Evolutionary conservation across 2,329 filamentous ascomycete genomes (phyloP), one percentile per base, ranked within the genome.

Genomic region (Colletotrichum sp.): DNA sequence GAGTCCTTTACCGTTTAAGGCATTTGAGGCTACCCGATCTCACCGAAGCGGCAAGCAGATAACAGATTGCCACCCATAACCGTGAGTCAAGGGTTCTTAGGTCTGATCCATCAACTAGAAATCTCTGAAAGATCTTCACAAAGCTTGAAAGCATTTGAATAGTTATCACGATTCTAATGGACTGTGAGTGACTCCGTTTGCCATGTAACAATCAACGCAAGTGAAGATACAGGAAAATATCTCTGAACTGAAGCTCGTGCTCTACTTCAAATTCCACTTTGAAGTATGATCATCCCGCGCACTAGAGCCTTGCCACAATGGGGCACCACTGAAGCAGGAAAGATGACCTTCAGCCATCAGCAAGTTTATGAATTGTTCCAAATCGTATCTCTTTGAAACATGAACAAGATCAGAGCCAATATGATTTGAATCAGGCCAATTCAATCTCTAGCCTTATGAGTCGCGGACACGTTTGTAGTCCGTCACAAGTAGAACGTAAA

Each of bases 41-140:
- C 16, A 43, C 36, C 16, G 16, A 43, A 43, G 16, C 36, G 2
- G 36, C 36, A 0, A 18, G 16, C 36, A n/a, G 36, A 43, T 43
- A 18, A 0, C 4, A 43, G 0, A 10, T 18, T 43, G 16, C 36
- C 5, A 5, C 0, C 16, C 0, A 43, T 18, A 18, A 43, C 16
- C 36, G 8, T 43, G 2, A 18, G 10, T n/a, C 0, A n/a, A 43
- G 16, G 2, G 36, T 18, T 43, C 36, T 38, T 0, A 38, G 36
- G 16, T 38, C 1, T 38, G 36, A 43, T 43, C 36, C 16, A 43
- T n/a, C 16, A 18, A 18, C 16, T n/a, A 9, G 14, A 18, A 43
- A 43, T n/a, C 16, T 43, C 16, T 43, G 16, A 10, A 43, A 43
- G 16, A 8, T 0, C 16, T 18, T 5, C 36, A 43, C 16, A 43